These are phyloP conservation scores for Cantharellus cinnabarinus DNA, from an alignment of 768 basidiomycete genomes.

Conservation along the genomic window DNA sequence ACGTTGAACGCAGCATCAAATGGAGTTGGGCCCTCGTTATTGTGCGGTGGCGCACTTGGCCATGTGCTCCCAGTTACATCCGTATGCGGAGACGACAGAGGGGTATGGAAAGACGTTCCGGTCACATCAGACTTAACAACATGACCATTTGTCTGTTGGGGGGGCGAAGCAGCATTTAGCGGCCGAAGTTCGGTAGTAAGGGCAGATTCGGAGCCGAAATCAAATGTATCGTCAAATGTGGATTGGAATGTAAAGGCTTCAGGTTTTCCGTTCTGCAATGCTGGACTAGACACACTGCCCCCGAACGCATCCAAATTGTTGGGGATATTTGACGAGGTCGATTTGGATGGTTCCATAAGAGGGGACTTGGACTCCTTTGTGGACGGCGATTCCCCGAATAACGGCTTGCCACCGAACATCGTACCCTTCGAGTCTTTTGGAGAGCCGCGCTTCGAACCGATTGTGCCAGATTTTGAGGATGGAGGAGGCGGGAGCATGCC, in stretches of 20 bases:
- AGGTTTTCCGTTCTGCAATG: not conserved
- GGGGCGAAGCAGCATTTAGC: constrained; percentile 2
- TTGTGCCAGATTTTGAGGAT: too few species aligned
- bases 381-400: not conserved
- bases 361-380: not conserved
- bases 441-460: too few species aligned
- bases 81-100: not conserved
- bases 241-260: not conserved
- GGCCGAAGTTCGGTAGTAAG: not conserved
- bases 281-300: not conserved
- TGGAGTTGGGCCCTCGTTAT: not conserved
- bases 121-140: not conserved
- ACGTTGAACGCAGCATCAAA: constrained; percentile 6
- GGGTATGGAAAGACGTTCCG: not conserved
- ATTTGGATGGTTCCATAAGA: not conserved
- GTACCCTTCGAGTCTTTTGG: too few species aligned
- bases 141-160: not conserved
- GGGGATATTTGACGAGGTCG: not conserved
- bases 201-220: constrained; percentile 16
- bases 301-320: not conserved
- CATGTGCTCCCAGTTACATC: not conserved
- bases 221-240: constrained; percentile 42
- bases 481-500: too few species aligned
- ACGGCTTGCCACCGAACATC: not conserved
- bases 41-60: constrained; percentile 3